A percentile compares a stretch with the other conserved stretches of the same genome.
Conservation (phyloP, 306 rosid species). For the Vigna trinervia region DNA sequence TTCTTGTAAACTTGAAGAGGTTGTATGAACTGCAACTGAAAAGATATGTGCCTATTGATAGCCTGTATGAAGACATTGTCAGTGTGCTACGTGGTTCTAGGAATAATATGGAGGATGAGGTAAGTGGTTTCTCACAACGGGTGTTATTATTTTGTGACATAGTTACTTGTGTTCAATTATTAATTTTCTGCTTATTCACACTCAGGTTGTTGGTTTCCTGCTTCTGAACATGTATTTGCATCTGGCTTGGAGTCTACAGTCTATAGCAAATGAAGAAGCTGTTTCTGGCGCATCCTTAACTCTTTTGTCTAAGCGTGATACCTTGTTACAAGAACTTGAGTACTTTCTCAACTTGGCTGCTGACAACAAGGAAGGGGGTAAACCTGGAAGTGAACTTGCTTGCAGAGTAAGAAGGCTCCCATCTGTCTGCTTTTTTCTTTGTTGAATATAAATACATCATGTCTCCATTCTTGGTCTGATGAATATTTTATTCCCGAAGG, state of each 20-base stretch:
- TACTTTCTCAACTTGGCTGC: conserved; percentile 63
- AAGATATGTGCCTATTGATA: conserved; percentile 66
- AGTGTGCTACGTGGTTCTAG: conserved; percentile 65
- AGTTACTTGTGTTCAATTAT: conserved; percentile 36
- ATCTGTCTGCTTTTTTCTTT: conserved; percentile 38
- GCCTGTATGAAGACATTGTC: conserved; percentile 71
- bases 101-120: conserved; percentile 84
- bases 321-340: conserved; percentile 71
- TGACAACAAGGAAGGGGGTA: conserved; percentile 58
- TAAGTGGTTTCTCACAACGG: conserved; percentile 44
- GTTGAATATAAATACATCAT: conserved; percentile 9
- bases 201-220: conserved; percentile 85
- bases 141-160: conserved; percentile 29
- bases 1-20: conserved; percentile 94
- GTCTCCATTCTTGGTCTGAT: conserved; percentile 46
- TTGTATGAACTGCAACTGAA: conserved; percentile 87
- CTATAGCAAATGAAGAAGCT: conserved; percentile 56
- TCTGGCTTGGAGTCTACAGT: conserved; percentile 77
- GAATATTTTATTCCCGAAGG: conserved; percentile 57
- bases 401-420: conserved; percentile 68
- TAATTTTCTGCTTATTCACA: conserved; percentile 46
- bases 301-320: conserved; percentile 66
- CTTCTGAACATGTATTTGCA: conserved; percentile 78
- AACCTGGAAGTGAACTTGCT: conserved; percentile 71
- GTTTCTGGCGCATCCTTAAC: conserved; percentile 68